These are phyloP conservation scores for Corchorus capsularis DNA, from an alignment of 345 rosid genomes.

Conservation along the genomic window DNA sequence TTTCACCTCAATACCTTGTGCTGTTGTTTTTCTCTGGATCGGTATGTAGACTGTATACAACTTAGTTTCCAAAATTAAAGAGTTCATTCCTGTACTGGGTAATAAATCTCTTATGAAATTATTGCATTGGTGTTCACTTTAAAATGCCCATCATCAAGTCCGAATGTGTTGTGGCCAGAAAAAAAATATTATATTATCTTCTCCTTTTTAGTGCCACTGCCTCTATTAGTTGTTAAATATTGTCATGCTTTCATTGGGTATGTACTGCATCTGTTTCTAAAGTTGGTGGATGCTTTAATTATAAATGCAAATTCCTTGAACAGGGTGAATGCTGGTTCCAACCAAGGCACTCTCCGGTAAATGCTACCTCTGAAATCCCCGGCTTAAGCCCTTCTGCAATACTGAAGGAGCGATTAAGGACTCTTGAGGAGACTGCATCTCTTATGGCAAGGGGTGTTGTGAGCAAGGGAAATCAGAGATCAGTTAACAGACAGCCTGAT, in stretches of 20 bases:
- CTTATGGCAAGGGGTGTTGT: slow-evolving; percentile 53
- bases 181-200: too few relatives aligned
- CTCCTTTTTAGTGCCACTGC: not conserved
- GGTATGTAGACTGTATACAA: not conserved
- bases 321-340: slow-evolving; percentile 68
- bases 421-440: slow-evolving; percentile 52
- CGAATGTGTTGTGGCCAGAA: too few relatives aligned
- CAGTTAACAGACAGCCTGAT: slow-evolving; percentile 53
- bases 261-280: not conserved
- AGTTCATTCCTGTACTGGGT: not conserved
- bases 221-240: not conserved
- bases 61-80: not conserved
- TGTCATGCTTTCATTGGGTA: not conserved
- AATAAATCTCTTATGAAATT: not conserved
- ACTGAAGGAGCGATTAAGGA: slow-evolving; percentile 50
- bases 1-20: not conserved
- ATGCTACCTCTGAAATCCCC: slow-evolving; percentile 21
- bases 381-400: slow-evolving; percentile 35
- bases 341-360: slow-evolving; percentile 28
- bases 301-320: slow-evolving; percentile 5
- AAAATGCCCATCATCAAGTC: too few relatives aligned
- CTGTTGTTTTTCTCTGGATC: not conserved
- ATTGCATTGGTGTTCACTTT: not conserved
- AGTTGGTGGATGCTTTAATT: not conserved
- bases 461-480: slow-evolving; percentile 35